Base-by-base conservation (phyloP, 1,284 basidiomycete species). In the Cryptococcus depauperatus region DNA sequence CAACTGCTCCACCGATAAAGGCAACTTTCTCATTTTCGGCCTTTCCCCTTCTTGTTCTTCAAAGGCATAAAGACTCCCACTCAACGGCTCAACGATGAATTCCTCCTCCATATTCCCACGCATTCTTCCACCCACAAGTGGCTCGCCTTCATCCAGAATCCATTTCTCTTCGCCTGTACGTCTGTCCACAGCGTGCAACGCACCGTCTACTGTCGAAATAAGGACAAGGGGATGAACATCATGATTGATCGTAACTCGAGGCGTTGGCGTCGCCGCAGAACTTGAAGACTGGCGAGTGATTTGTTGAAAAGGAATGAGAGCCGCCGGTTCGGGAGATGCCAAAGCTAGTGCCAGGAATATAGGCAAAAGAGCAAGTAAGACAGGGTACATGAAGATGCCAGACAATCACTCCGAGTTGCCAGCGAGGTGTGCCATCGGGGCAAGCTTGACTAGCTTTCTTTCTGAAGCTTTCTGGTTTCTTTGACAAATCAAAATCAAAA, bases 71-170 rank as follows among this genome's bases (percentile, higher is more conserved):
- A 71, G 48, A 37, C 58, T 58, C 21, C 69, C 69, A 44, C 64
- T 67, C 13, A 69, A 57, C 2, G 69, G 69, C 48, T 71, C 69
- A 34, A 71, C 63, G 33, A 71, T 68, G 46, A 68, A 71, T 39
- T 66, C 62, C 41, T 62, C 58, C n/a, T 54, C 56, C n/a, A 39
- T 44, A 4, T 41, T 48, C 13, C 62, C 64, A 23, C 47, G 53
- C 7, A 56, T 51, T 35, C 57, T 61, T 26, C 64, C 67, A 9
- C 66, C 66, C 8, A 68, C 64, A 11, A 65, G 48, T 14, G 65
- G 65, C 23, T 64, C 56, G n/a, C 66, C 68, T 14, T 68, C 66
- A 30, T 53, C 53, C 40, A 67, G 52, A 2, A 60, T 56, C 68
- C 66, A 65, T 35, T 54, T 51, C 32, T 65, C 46, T 30, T 55